A percentile compares a stretch with the other conserved stretches of the same genome.
Conservation (phyloP, 495 filamentous ascomycete genomes). For the Cercophora newfieldiana region DNA sequence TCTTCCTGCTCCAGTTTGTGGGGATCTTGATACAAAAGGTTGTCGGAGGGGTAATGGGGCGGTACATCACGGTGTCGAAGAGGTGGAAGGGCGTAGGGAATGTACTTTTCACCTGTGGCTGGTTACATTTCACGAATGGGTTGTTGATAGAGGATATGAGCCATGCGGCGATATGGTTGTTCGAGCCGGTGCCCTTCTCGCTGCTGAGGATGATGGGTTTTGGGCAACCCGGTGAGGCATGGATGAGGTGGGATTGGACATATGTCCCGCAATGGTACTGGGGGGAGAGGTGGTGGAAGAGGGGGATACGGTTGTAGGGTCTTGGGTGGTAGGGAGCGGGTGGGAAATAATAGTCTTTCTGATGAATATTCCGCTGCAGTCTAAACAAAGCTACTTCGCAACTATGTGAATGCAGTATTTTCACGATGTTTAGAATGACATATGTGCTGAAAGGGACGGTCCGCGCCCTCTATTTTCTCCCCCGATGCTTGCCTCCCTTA, state of each 20-base stretch:
- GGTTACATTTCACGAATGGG: constrained; percentile 58
- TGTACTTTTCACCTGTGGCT: constrained; percentile 50
- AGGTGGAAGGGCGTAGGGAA: constrained; percentile 52
- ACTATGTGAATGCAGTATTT: too few relatives aligned
- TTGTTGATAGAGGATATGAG: constrained; percentile 63
- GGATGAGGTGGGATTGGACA: constrained; percentile 56
- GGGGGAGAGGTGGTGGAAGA: constrained; percentile 64
- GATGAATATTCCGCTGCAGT: too few relatives aligned
- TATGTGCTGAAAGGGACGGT: too few relatives aligned
- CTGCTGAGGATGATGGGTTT: constrained; percentile 54
- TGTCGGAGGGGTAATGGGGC: not conserved
- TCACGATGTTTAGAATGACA: too few relatives aligned
- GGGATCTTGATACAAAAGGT: constrained; percentile 55
- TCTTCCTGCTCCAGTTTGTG: constrained; percentile 54
- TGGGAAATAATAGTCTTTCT: too few relatives aligned
- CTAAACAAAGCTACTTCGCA: too few relatives aligned
- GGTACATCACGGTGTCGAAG: constrained; percentile 27
- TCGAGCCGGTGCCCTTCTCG: constrained; percentile 70
- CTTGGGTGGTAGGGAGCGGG: too few relatives aligned
- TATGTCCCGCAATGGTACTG: constrained; percentile 49
- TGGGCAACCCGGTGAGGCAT: constrained; percentile 52
- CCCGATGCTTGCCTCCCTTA: too few relatives aligned
- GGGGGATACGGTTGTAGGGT: constrained; percentile 47
- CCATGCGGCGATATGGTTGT: constrained; percentile 61
- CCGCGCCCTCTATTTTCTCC: too few relatives aligned